Conservation (phyloP, 257 asterid species). For the Penstemon barbatus region DNA sequence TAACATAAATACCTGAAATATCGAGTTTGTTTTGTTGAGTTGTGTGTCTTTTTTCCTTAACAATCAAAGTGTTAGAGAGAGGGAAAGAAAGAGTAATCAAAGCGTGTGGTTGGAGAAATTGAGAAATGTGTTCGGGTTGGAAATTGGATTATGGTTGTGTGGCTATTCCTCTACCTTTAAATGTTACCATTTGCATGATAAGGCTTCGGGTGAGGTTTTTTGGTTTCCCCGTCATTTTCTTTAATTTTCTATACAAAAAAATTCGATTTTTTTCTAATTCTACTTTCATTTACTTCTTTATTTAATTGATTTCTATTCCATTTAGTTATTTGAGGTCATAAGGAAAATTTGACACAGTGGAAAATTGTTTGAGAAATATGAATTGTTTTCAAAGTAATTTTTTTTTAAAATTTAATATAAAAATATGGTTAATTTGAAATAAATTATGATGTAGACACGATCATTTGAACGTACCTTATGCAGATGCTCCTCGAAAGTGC, state of each 20-base stretch:
- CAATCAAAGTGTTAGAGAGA: constrained; percentile 24
- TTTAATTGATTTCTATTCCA: too few species aligned
- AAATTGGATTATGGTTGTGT: constrained; percentile 55
- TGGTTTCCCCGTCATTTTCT: background rate
- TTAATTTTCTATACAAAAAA: background rate
- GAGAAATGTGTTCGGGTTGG: constrained; percentile 27
- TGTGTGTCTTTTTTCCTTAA: background rate
- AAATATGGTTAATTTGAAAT: too few species aligned
- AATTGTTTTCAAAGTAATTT: too few species aligned
- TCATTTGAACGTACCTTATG: too few species aligned
- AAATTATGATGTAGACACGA: too few species aligned
- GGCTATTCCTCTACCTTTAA: constrained; percentile 63
- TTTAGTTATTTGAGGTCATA: too few species aligned
- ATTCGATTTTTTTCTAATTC: too few species aligned
- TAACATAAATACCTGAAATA: constrained; percentile 33
- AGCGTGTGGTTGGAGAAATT: constrained; percentile 28
- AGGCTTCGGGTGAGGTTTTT: constrained; percentile 47
- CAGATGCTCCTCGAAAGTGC: too few species aligned
- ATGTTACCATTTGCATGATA: constrained; percentile 51
- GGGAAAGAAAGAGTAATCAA: background rate
- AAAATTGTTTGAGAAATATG: too few species aligned
- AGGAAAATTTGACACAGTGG: too few species aligned
- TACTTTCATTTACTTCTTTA: too few species aligned
- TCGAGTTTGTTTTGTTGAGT: constrained; percentile 19
- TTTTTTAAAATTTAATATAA: too few species aligned